These are phyloP conservation scores for Cladosporium halotolerans DNA, from an alignment of 2,329 filamentous ascomycete species.

Conservation along the genomic window DNA sequence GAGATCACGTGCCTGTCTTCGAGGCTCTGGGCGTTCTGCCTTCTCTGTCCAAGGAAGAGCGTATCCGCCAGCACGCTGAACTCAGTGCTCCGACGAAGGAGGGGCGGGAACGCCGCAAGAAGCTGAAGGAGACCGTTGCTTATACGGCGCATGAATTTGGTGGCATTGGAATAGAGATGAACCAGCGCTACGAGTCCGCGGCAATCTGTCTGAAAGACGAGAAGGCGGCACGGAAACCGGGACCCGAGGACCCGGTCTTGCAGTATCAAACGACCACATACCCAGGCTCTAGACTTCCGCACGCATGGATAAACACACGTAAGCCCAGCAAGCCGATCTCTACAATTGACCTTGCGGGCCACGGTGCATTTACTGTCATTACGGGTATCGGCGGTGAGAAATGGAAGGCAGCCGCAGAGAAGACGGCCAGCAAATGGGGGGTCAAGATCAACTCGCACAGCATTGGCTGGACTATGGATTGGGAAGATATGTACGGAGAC, in stretches of 20 bases:
- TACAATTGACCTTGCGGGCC: slow-evolving; percentile 55
- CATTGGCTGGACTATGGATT: slow-evolving; percentile 55
- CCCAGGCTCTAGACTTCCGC: slow-evolving; percentile 55
- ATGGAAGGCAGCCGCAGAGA: slow-evolving; percentile 48
- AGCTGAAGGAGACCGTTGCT: slow-evolving; percentile 24
- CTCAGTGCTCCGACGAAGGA: slow-evolving; percentile 23
- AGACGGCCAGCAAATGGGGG: slow-evolving; percentile 34
- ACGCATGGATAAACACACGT: slow-evolving; percentile 53
- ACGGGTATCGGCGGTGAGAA: slow-evolving; percentile 49
- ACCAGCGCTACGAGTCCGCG: slow-evolving; percentile 46
- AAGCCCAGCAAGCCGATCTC: slow-evolving; percentile 43
- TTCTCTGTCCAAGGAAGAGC: slow-evolving; percentile 20
- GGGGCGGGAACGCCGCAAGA: slow-evolving; percentile 34
- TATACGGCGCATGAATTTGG: slow-evolving; percentile 40
- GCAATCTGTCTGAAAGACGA: slow-evolving; percentile 32
- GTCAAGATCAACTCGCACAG: slow-evolving; percentile 45
- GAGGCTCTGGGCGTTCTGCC: slow-evolving; percentile 24
- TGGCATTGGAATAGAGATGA: slow-evolving; percentile 54
- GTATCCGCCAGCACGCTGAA: slow-evolving; percentile 24
- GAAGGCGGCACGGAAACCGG: slow-evolving; percentile 17
- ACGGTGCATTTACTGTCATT: slow-evolving; percentile 41
- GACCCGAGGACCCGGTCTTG: slow-evolving; percentile 36
- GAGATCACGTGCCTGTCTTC: slow-evolving; percentile 41
- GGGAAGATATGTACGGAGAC: slow-evolving; percentile 56
- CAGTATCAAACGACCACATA: slow-evolving; percentile 40